These are phyloP conservation scores for Xylaria curta DNA, from an alignment of 495 filamentous ascomycete species.

Conservation along the genomic window DNA sequence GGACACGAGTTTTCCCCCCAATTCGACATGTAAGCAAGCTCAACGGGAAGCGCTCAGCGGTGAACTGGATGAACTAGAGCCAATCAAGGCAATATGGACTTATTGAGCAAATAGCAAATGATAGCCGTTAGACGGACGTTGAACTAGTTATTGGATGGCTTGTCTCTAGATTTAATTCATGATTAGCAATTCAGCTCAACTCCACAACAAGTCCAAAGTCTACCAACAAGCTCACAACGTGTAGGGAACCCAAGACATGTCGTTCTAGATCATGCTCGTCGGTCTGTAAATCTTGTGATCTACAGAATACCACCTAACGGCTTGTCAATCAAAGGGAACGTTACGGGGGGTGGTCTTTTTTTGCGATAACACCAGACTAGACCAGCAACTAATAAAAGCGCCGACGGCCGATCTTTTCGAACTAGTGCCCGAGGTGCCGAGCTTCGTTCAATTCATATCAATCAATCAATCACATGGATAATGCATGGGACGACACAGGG, in stretches of 20 bases:
- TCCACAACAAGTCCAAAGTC: not conserved
- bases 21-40: slow-evolving; percentile 25
- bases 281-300: slow-evolving; percentile 5
- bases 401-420: slow-evolving; percentile 14
- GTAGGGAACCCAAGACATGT: slow-evolving; percentile 11
- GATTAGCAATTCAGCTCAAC: slow-evolving; percentile 24
- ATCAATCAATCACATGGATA: not conserved
- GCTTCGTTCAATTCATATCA: slow-evolving; percentile 9
- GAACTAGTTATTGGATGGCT: slow-evolving; percentile 25
- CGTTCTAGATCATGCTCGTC: slow-evolving; percentile 18
- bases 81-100: slow-evolving; percentile 33
- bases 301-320: slow-evolving; percentile 14
- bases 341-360: not conserved
- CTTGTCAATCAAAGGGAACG: slow-evolving; percentile 19
- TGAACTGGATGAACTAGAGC: slow-evolving; percentile 40
- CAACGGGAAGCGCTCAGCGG: slow-evolving; percentile 26
- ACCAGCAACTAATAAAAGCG: not conserved
- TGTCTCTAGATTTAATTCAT: slow-evolving; percentile 21
- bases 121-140: slow-evolving; percentile 30
- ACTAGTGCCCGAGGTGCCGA: slow-evolving; percentile 15
- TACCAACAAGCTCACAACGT: slow-evolving; percentile 5
- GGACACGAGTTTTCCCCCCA: not conserved
- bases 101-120: slow-evolving; percentile 21
- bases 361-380: slow-evolving; percentile 15
- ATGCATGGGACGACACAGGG: slow-evolving; percentile 5